Conservation (phyloP, 257 asterid species). For the Solanum medicagineum region DNA sequence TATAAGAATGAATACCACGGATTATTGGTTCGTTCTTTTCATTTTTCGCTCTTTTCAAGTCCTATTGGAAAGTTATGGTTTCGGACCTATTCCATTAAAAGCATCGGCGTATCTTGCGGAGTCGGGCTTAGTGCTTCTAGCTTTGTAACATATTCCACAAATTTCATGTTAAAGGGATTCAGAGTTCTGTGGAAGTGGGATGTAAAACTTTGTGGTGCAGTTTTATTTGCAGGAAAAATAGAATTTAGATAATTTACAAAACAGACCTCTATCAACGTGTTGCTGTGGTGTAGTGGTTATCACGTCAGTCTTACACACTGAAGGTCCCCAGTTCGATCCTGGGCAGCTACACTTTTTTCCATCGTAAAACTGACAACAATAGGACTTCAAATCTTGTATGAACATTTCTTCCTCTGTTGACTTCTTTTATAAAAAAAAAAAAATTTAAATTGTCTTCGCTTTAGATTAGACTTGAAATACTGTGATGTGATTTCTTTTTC, state of each 20-base stretch:
- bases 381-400: too few species aligned
- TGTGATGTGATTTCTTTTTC: too few species aligned
- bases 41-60: neutral
- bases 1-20: neutral
- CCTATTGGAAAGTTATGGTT: neutral
- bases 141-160: neutral
- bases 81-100: neutral
- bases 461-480: neutral
- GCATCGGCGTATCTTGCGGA: too few species aligned
- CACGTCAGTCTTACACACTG: slow-evolving; percentile 47
- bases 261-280: neutral
- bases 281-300: slow-evolving; percentile 53
- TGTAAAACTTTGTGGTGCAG: too few species aligned
- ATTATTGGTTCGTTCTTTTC: neutral
- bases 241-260: too few species aligned
- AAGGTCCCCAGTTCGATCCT: slow-evolving; percentile 47
- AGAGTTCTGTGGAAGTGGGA: neutral
- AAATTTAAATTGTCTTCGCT: neutral
- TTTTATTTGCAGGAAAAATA: too few species aligned
- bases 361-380: too few species aligned
- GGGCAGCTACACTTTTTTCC: slow-evolving; percentile 22
- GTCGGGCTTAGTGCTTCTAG: too few species aligned
- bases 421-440: neutral
- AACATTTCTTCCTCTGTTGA: neutral
- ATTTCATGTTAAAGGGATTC: neutral